Base-by-base conservation (phyloP, 352 stramenopile species). In the Pythium pectinolyticum region DNA sequence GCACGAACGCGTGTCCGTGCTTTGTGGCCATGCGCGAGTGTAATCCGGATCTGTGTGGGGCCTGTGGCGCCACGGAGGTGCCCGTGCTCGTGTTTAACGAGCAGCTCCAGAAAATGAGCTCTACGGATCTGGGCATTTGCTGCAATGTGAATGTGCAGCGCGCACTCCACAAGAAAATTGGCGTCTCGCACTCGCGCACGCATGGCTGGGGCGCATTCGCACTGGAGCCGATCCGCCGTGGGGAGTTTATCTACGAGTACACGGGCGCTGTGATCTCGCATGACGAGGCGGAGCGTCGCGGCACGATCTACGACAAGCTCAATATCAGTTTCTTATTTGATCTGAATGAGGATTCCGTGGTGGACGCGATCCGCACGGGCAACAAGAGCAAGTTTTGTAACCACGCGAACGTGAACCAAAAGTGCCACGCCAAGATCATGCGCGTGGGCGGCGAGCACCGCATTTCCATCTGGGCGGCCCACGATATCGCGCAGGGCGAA, bases 351-450 rank as follows among this genome's bases (percentile, higher is more conserved):
- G 92, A 98, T 30, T 79, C 76, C 24, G 81, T 91, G 25, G 64
- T 98, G 25, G 94, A 98, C 63, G 91, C 92, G 1, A 77, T 91
- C 25, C 82, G 86, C 24, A 87, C 86, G 31, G 92, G 95, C 25
- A 98, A 98, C 77, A 97, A 98, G 68, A 90, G 80, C 55, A 88
- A 94, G 55, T 98, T 95, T 58, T 80, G 87, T 14, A 95, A 97
- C 64, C 89, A 97, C 62, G 60, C 67, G 0, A 56, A 60, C 11
- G 73, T 78, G 1, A 56, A 69, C 0, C 80, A 85, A 0, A 97
- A 97, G 57, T 94, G 83, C 54, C 73, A 78, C 46, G 75, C 84
- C 2, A 84, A 86, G 57, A 85, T 91, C 34, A 74, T 95, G 34
- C 75, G 77, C 43, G 81, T 96, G 1, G 87, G 94, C 66, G 92